Evolutionary conservation across 1,139 yeast species (phyloP), one percentile per base, ranked within the genome.

Genomic region (Diutina catenulata): DNA sequence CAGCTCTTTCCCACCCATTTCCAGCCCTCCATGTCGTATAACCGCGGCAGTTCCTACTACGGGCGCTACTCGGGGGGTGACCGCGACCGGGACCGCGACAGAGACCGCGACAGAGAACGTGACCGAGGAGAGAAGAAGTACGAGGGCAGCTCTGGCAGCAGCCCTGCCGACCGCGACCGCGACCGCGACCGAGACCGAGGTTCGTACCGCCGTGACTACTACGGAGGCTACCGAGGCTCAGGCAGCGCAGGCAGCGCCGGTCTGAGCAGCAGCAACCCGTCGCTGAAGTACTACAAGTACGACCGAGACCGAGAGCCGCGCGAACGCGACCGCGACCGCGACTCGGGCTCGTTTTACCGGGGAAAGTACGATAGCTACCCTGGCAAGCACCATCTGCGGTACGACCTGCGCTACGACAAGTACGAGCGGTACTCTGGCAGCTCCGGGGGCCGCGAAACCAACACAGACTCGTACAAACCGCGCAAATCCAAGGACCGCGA

Each of bases 391-490:
- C 35, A 15, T 16, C 33, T 21, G 5, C 35, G 35, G 4, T 31
- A 31, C 18, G 35, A 31, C 19, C 35, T 21, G 25, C 35, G 35
- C 8, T 31, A 31, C 14, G 21, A 31, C 35, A 31, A 31, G 21
- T 31, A 31, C 14, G 33, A 29, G 13, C 22, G 33, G 24, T 31
- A 31, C n/a, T n/a, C n/a, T n/a, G n/a, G n/a, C n/a, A n/a, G n/a
- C n/a, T n/a, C n/a, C 21, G 35, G 35, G 7, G 15, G 24, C 10
- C 23, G 33, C 4, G 15, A 27, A 5, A 16, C 29, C 8, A 13
- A 18, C 15, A 31, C 35, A 8, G 35, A 31, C n/a, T 31, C 35
- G 5, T 31, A 31, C 19, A 31, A 31, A 14, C 35, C 35, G n/a
- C n/a, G n/a, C n/a, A n/a, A n/a, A n/a, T n/a, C n/a, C n/a, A n/a